phyloP scores from a whole-genome alignment of 768 basidiomycete species.

The Phaffia australis region DNA sequence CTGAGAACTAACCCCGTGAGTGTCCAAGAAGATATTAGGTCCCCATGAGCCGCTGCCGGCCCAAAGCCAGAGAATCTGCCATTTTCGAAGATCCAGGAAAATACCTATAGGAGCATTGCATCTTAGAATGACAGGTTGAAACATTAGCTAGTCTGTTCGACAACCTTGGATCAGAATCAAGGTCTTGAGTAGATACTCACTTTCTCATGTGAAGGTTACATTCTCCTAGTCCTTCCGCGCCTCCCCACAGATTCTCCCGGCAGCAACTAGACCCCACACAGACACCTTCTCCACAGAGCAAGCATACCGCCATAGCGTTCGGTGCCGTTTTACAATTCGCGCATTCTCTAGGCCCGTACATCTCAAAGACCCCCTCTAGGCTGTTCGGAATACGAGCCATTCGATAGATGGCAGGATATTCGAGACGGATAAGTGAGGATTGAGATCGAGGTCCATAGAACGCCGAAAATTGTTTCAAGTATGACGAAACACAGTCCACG shows the following conservation, averaged over 20 bases:
- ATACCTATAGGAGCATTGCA: constrained; percentile 82
- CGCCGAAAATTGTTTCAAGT: constrained; percentile 24
- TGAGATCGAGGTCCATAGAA: constrained; percentile 24
- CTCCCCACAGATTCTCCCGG: constrained; percentile 44
- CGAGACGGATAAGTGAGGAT: constrained; percentile 42
- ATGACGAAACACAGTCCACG: constrained; percentile 22
- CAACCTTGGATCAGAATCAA: constrained; percentile 4
- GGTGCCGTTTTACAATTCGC: constrained; percentile 66
- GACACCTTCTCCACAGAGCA: constrained; percentile 74
- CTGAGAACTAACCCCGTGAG: constrained; percentile 55
- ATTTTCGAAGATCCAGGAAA: constrained; percentile 85
- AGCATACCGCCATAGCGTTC: constrained; percentile 74
- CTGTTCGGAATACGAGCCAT: constrained; percentile 68
- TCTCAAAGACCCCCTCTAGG: constrained; percentile 72
- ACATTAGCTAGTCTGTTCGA: not conserved
- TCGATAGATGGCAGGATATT: constrained; percentile 72
- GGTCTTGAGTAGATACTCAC: constrained; percentile 46
- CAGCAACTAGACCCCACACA: constrained; percentile 94
- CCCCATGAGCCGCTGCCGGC: constrained; percentile 79
- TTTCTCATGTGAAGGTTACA: constrained; percentile 92
- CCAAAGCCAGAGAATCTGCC: constrained; percentile 78
- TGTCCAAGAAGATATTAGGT: constrained; percentile 81
- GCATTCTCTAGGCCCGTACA: constrained; percentile 62
- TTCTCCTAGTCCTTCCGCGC: constrained; percentile 59
- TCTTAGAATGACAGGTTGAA: constrained; percentile 40